These are phyloP conservation scores for Neurospora sp. DNA, from an alignment of 495 filamentous ascomycete genomes.

Conservation along the genomic window DNA sequence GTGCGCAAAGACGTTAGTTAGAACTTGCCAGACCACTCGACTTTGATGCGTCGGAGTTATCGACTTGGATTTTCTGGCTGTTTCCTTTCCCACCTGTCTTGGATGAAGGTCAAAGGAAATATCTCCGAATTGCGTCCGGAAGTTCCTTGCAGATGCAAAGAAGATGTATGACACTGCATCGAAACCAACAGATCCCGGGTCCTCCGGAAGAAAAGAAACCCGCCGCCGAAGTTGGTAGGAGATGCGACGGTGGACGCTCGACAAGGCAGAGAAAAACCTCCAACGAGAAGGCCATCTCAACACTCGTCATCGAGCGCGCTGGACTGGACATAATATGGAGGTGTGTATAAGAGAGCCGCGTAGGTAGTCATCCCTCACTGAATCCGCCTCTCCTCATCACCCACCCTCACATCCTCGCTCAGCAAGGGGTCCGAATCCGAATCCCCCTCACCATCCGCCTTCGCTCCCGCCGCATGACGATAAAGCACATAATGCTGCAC, in stretches of 20 bases:
- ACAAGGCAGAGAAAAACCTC: neutral
- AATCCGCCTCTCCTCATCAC: conserved; percentile 24
- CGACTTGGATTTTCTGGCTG: neutral
- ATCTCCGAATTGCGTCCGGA: neutral
- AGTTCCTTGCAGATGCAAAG: neutral
- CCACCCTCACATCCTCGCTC: conserved; percentile 18
- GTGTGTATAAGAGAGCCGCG: neutral
- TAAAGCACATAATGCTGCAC: conserved; percentile 82
- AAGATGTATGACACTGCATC: neutral
- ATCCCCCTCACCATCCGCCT: conserved; percentile 20
- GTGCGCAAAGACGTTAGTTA: neutral
- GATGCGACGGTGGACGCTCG: neutral
- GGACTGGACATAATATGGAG: neutral
- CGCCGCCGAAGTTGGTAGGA: neutral
- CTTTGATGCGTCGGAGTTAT: neutral
- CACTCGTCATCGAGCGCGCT: neutral
- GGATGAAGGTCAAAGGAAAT: neutral
- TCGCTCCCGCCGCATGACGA: conserved; percentile 20
- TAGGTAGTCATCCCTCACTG: conserved; percentile 12
- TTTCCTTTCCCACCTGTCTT: neutral
- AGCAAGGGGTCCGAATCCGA: conserved; percentile 13
- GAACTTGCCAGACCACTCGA: neutral
- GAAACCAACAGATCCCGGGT: neutral
- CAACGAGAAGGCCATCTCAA: neutral
- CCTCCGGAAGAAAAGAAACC: neutral